These are phyloP conservation scores for Trichosporon coremiiforme DNA, from an alignment of 1,284 basidiomycete genomes.

Conservation along the genomic window DNA sequence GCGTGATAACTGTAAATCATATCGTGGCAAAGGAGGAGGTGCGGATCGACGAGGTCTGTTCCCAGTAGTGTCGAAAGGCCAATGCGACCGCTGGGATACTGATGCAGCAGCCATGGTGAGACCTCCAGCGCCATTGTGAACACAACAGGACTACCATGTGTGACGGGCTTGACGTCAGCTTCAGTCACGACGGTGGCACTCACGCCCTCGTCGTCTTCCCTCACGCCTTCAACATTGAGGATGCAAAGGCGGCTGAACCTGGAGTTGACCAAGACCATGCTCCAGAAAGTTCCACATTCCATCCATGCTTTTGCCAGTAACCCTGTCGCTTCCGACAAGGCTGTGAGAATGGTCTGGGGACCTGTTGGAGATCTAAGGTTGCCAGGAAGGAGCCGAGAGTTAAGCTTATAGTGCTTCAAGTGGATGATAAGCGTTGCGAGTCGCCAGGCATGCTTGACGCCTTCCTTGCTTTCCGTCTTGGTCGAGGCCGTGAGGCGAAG, in stretches of 20 bases:
- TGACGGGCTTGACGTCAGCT: neutral
- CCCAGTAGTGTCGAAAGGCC: neutral
- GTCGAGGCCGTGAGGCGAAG: conserved; percentile 1
- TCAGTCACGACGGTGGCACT: neutral
- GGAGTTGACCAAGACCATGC: conserved; percentile 13
- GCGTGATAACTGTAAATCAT: neutral
- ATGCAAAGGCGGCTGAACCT: conserved; percentile 20
- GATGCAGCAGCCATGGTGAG: neutral
- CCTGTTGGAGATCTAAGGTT: neutral
- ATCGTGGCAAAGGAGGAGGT: conserved; percentile 6
- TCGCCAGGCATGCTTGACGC: neutral
- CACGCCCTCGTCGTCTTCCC: neutral
- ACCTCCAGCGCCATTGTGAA: conserved; percentile 18
- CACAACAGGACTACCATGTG: neutral
- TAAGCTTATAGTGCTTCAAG: conserved; percentile 8
- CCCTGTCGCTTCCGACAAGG: neutral
- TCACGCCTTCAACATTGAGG: neutral
- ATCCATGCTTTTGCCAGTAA: conserved; percentile 16
- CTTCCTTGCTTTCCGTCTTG: neutral
- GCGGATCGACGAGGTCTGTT: neutral
- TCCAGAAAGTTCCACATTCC: conserved; percentile 18
- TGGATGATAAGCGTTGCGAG: conserved; percentile 7
- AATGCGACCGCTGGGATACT: neutral
- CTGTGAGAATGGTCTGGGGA: neutral
- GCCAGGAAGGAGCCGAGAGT: neutral